Evolutionary conservation across 192 early-diverging fungal genomes (phyloP).

Genomic region (Rhizoclosmatium sp.): DNA sequence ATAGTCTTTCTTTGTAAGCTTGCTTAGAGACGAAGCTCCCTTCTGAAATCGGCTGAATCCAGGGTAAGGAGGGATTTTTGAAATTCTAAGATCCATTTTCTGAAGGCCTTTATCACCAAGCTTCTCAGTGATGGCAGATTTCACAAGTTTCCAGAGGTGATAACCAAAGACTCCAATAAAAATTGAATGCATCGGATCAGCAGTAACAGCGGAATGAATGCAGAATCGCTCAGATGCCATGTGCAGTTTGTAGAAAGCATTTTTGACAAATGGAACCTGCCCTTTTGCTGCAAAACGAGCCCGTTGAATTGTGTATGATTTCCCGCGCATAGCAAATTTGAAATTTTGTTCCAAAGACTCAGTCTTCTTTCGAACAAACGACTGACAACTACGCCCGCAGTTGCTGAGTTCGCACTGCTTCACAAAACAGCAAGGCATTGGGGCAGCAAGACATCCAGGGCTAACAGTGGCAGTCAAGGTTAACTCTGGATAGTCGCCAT

Average conservation of each 20-base stretch:
- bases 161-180: conserved; percentile 13
- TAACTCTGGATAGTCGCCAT: conserved; percentile 8
- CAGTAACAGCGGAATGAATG: conserved; percentile 3
- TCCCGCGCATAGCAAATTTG: background rate
- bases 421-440: conserved; percentile 16
- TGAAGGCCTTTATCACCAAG: background rate
- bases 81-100: background rate
- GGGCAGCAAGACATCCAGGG: background rate
- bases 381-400: background rate
- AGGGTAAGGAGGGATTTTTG: background rate
- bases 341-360: background rate
- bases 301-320: background rate
- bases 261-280: background rate
- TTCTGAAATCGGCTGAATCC: background rate
- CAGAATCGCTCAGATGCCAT: no score
- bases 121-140: background rate
- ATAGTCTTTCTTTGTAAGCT: background rate
- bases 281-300: background rate
- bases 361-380: background rate
- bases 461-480: background rate
- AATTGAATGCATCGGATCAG: conserved; percentile 10
- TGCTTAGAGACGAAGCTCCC: background rate
- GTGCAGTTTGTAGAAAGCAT: conserved; percentile 9
- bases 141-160: background rate
- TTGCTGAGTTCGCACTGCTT: background rate